Evolutionary conservation across 1,139 yeast genomes (phyloP), one percentile per base, ranked within the genome.

Genomic region (Pneumocystis jirovecii): DNA sequence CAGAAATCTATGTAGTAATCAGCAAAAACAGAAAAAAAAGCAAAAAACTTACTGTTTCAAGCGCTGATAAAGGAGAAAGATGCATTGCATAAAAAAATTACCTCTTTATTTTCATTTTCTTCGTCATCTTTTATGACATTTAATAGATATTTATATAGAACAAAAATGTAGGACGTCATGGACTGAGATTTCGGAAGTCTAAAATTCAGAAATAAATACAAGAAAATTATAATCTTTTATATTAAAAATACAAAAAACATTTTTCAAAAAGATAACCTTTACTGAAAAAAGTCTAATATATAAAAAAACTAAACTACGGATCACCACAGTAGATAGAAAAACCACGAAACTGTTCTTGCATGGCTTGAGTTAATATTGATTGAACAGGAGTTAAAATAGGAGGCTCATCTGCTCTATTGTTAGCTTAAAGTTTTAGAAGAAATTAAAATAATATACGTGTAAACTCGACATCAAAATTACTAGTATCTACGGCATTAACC

Each of bases 281-380:
- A 50, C 3, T 45, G 5, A 19, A 12, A 25, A 50, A 25, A 19
- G 7, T 3, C 6, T n/a, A 19, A 44, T 5, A 25, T 50, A 50
- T 3, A 40, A 17, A 21, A 50, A 50, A n/a, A 12, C 4, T 15
- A 10, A 25, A 10, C 12, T 50, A 50, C 12, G 34, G 17, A 25
- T 84, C 88, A 61, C 87, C 95, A 61, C 89, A 84, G 73, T 89
- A 84, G 74, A 89, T 93, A 1, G 97, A 89, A 76, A 93, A 93
- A 3, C 98, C 98, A 72, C 97, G 84, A 81, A 93, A 93, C 78
- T 89, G 95, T 73, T 93, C 97, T 79, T 93, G 98, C 85, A 88
- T 87, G 61, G 85, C 85, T 0, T 95, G 84, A 19, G 95, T 87
- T 74, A 93, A 80, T 3, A 88, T 85, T 21, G 96, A 86, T 68